Evolutionary conservation across 1,139 yeast genomes (phyloP), one percentile per base, ranked within the genome.

Genomic region (Candida glucosophila): DNA sequence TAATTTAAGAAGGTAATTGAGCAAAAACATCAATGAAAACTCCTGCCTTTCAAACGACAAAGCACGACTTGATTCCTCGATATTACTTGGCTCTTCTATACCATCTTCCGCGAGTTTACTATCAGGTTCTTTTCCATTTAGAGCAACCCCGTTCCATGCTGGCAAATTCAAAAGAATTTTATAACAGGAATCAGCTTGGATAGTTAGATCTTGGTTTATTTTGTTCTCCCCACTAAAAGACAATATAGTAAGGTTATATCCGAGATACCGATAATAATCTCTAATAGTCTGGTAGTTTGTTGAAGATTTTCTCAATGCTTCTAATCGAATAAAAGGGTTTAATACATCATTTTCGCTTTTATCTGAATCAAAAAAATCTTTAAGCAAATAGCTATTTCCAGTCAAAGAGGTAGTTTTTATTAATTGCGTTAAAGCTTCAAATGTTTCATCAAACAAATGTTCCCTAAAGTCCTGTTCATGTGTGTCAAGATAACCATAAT

Each of bases 41-140:
- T 60, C 66, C 24, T 53, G 60, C 27, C 66, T 41, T 23, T 49
- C 55, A n/a, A 41, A 22, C 7, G 21, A 19, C n/a, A n/a, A n/a
- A 19, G 12, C 13, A 8, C 9, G 18, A 16, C n/a, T 8, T 8
- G 18, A n/a, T n/a, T n/a, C n/a, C n/a, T n/a, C n/a, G n/a, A n/a
- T n/a, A n/a, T n/a, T n/a, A n/a, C n/a, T n/a, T n/a, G n/a, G n/a
- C n/a, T n/a, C n/a, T n/a, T n/a, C n/a, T n/a, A n/a, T n/a, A n/a
- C n/a, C 8, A n/a, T 10, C 8, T 19, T 13, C 12, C 21, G 8
- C 7, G 7, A n/a, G 21, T 8, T 19, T 13, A 7, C 21, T 7
- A 8, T 7, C 12, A 10, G 9, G 12, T 10, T 8, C 12, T 19
- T 7, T 7, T 7, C 33, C 19, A 17, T 32, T 35, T 16, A 53